Conservation (phyloP, 2,329 filamentous ascomycete genomes). For the Penicillium olsonii region DNA sequence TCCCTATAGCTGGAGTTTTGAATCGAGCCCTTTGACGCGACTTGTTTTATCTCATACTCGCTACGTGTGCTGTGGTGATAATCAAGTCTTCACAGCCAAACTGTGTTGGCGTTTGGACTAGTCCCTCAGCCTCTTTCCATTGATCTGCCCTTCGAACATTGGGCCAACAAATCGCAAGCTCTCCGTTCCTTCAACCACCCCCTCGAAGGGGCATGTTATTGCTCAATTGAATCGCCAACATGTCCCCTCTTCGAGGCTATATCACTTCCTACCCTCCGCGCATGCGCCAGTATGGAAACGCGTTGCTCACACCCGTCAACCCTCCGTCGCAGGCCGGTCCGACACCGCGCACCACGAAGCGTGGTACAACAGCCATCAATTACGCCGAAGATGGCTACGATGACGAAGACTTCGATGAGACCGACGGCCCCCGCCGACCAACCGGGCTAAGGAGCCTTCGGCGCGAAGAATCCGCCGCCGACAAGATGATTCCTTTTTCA, state of each 20-base stretch:
- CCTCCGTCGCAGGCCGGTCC: slow-evolving; percentile 68
- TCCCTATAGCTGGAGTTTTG: slow-evolving; percentile 9
- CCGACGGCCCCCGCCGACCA: slow-evolving; percentile 69
- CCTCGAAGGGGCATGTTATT: slow-evolving; percentile 39
- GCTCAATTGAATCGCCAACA: slow-evolving; percentile 39
- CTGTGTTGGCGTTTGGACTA: slow-evolving; percentile 1
- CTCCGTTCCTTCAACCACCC: slow-evolving; percentile 12
- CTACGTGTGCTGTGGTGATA: neutral
- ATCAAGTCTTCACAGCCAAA: neutral
- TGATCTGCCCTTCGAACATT: slow-evolving; percentile 19
- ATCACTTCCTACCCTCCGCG: slow-evolving; percentile 90
- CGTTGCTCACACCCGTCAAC: slow-evolving; percentile 81
- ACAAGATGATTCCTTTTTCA: slow-evolving; percentile 61
- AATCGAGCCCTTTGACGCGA: neutral
- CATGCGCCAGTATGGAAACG: slow-evolving; percentile 86
- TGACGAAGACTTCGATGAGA: slow-evolving; percentile 62
- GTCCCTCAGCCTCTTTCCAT: slow-evolving; percentile 1
- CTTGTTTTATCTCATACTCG: neutral
- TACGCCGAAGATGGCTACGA: slow-evolving; percentile 97
- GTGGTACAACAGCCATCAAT: slow-evolving; percentile 94
- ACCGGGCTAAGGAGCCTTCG: slow-evolving; percentile 82
- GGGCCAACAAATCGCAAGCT: slow-evolving; percentile 24
- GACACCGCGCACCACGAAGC: slow-evolving; percentile 84
- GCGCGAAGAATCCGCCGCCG: slow-evolving; percentile 69
- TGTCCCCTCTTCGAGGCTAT: slow-evolving; percentile 76